A percentile compares a stretch with the other conserved stretches of the same genome.
Evolutionary conservation across 2,329 filamentous ascomycete species (phyloP).

Genomic region (Stachybotrys elegans): DNA sequence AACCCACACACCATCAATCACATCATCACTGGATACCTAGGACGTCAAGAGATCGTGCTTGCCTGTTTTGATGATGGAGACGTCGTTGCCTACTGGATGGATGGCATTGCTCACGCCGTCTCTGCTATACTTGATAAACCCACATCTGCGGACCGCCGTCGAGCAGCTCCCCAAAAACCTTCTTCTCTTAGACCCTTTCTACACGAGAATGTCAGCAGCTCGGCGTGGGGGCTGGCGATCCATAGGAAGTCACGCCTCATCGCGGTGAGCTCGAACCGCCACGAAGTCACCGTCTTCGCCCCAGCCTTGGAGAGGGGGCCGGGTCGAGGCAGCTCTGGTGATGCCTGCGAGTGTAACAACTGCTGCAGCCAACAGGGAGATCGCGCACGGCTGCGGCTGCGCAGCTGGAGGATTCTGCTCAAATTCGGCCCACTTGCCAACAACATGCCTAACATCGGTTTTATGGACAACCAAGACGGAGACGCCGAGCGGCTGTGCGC

Average conservation of each 20-base stretch:
- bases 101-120: constrained; percentile 42
- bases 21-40: constrained; percentile 63
- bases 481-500: constrained; percentile 45
- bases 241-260: constrained; percentile 79
- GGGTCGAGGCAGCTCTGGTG: not conserved
- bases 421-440: constrained; percentile 29
- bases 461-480: constrained; percentile 40
- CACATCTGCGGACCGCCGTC: not conserved
- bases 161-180: constrained; percentile 17
- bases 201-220: constrained; percentile 66
- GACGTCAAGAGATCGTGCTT: constrained; percentile 63
- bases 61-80: constrained; percentile 71
- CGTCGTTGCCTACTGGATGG: constrained; percentile 64
- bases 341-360: constrained; percentile 7
- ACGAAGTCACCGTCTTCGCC: constrained; percentile 49
- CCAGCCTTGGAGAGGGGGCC: constrained; percentile 30
- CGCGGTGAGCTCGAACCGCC: constrained; percentile 75
- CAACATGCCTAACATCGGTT: constrained; percentile 51
- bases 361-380: constrained; percentile 16
- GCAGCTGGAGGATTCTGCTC: constrained; percentile 47
- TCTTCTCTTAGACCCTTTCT: constrained; percentile 66
- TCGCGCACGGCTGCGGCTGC: constrained; percentile 34
- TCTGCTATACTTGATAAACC: constrained; percentile 13
- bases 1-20: constrained; percentile 63
- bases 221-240: constrained; percentile 85